These are phyloP conservation scores for Thalassia testudinum DNA, from an alignment of 116 monocot genomes.

Conservation along the genomic window DNA sequence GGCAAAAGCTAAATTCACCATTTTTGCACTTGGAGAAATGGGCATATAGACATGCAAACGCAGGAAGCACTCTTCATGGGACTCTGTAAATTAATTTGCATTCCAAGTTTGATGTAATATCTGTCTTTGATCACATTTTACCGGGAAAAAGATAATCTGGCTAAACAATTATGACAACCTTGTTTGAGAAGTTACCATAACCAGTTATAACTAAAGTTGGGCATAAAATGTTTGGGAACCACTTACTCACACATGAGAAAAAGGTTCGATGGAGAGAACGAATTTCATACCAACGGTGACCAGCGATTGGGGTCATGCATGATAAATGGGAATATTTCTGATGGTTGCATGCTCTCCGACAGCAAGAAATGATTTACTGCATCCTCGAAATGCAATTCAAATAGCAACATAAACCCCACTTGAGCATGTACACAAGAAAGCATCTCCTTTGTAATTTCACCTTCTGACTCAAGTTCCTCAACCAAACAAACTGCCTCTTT, in stretches of 20 bases:
- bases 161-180: too few relatives aligned
- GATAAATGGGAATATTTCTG: constrained; percentile 94
- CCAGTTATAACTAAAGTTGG: too few relatives aligned
- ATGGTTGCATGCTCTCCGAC: constrained; percentile 84
- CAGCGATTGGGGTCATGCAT: constrained; percentile 92
- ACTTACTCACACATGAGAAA: background rate
- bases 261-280: constrained; percentile 2
- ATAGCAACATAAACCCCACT: constrained; percentile 85
- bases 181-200: too few relatives aligned
- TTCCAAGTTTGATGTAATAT: too few relatives aligned
- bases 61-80: too few relatives aligned
- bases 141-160: too few relatives aligned
- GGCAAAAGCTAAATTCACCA: too few relatives aligned
- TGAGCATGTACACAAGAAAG: constrained; percentile 94
- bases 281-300: constrained; percentile 58
- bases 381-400: constrained; percentile 93
- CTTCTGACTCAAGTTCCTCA: constrained; percentile 63
- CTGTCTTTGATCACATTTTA: too few relatives aligned
- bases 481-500: constrained; percentile 54
- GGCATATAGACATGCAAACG: too few relatives aligned
- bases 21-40: too few relatives aligned
- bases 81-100: too few relatives aligned
- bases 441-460: constrained; percentile 80
- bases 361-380: constrained; percentile 91
- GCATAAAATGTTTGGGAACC: background rate